Evolutionary conservation across 495 filamentous ascomycete genomes (phyloP), one percentile per base, ranked within the genome.

Genomic region (Aspergillus saccharolyticus): DNA sequence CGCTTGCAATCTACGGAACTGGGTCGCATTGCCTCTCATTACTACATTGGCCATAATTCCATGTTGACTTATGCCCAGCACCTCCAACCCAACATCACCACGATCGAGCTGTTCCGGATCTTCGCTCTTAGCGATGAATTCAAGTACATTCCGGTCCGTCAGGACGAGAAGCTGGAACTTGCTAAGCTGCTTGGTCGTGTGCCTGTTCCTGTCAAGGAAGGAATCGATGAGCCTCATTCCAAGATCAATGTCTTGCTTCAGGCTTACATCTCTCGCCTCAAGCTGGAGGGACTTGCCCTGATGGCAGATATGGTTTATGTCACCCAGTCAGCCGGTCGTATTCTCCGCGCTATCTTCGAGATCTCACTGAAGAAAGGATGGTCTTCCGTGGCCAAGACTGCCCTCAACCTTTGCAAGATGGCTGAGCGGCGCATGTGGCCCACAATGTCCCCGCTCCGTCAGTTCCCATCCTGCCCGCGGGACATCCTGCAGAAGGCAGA

Each of bases 281-380:
- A 91, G 68, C 84, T 99, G 4, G 93, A 97, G 43, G 94, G 94
- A 1, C 77, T 97, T 57, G 95, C 94, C 9, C 74, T 99, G 61
- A 96, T 97, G 95, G 93, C 95, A 19, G 94, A 99, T 69, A 85
- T 97, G 82, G 93, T 99, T 17, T 99, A 97, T 64, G 92, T 99
- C 54, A 97, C 94, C 0, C 95, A 99, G 69, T 97, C 93, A 15
- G 94, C 94, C 52, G 95, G 94, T 15, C 89, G 94, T 78, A 96
- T 99, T 60, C 79, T 97, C 25, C 85, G 94, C 16, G 94, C 95
- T 0, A 87, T 99, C 21, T 99, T 97, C 63, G 94, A 99, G 70
- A 97, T 99, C 44, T 88, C 86, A 24, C 74, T 99, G 51, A 96
- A 91, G 78, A 96, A 96, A 70, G 93, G 92, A 17, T 99, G 93